These are phyloP conservation scores for Pichia paraexigua DNA, from an alignment of 805 yeast genomes.

Conservation along the genomic window DNA sequence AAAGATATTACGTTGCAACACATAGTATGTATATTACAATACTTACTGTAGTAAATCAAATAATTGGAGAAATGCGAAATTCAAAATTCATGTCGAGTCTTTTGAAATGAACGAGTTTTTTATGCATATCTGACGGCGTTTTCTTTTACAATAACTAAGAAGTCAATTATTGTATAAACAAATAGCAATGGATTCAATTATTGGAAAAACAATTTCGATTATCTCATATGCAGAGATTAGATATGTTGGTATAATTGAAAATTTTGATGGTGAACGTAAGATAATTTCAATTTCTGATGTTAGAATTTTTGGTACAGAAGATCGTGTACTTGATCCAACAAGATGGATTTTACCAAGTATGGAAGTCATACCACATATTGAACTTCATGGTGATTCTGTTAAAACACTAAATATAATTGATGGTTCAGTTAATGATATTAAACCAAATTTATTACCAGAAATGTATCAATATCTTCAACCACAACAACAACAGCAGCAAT, in stretches of 20 bases:
- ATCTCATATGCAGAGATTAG: constrained; percentile 74
- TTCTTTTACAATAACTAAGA: background rate
- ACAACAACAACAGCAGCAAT: constrained; percentile 9
- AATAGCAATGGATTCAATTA: constrained; percentile 71
- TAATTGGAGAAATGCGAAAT: background rate
- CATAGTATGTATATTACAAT: no score
- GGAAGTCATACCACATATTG: constrained; percentile 65
- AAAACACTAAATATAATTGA: constrained; percentile 83
- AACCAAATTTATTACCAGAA: constrained; percentile 39
- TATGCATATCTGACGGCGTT: background rate
- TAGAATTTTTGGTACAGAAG: constrained; percentile 86
- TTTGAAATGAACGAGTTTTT: background rate
- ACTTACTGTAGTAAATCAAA: background rate
- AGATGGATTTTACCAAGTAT: constrained; percentile 66
- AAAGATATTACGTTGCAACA: no score
- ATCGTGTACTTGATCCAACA: constrained; percentile 63
- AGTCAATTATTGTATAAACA: no score
- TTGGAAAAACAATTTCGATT: constrained; percentile 82
- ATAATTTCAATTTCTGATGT: constrained; percentile 80
- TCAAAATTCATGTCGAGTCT: background rate
- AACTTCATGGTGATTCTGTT: constrained; percentile 87
- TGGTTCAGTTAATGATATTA: constrained; percentile 53
- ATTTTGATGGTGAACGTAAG: constrained; percentile 82
- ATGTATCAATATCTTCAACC: constrained; percentile 15
- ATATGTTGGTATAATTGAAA: constrained; percentile 83